Base-by-base conservation (phyloP, 352 stramenopile genomes). In the Phytopythium boreale region DNA sequence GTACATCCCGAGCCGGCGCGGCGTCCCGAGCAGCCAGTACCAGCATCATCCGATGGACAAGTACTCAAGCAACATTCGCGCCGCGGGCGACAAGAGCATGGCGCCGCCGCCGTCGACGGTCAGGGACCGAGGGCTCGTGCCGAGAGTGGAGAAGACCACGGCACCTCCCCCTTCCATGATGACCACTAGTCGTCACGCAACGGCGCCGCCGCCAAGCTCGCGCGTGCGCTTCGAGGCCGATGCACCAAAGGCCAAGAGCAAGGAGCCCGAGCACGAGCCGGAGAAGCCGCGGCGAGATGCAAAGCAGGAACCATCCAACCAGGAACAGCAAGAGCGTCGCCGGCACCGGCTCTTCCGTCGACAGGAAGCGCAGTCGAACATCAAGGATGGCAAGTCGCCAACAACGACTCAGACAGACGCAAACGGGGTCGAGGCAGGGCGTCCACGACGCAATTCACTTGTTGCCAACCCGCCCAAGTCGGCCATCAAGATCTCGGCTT, bases 201-300 rank as follows among this genome's bases (percentile, higher is more conserved):
- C 62, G 51, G 2, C 63, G 1, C 61, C 63, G 14, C 71, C 74
- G 11, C 74, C 74, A 1, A 79, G 61, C 34, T 82, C 74, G 6
- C 69, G 74, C 7, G 74, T 82, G 8, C 74, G 74, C 4, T 82
- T 82, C 50, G 50, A 82, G 55, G 62, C 65, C 0, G 66, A 77
- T 10, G 71, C 74, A 22, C 20, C 49, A 1, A 65, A 69, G 8
- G 22, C n/a, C 2, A 64, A 34, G n/a, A 14, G 15, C 19, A 56
- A 49, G 29, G 36, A 59, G 19, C 46, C 47, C 2, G 27, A 55
- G 9, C 22, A 62, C 11, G 57, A 56, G 22, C 52, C 12, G 14
- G 59, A 56, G 17, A 55, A 61, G 26, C 53, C 60, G 3, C 59
- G 57, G 50, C 59, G 65, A 12, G 64, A 71, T 9, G 49, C 57